Percentiles rank a stretch among this genome's conserved stretches.
Conservation (phyloP, 1,139 yeast species). For the Blastobotrys indianensis region DNA sequence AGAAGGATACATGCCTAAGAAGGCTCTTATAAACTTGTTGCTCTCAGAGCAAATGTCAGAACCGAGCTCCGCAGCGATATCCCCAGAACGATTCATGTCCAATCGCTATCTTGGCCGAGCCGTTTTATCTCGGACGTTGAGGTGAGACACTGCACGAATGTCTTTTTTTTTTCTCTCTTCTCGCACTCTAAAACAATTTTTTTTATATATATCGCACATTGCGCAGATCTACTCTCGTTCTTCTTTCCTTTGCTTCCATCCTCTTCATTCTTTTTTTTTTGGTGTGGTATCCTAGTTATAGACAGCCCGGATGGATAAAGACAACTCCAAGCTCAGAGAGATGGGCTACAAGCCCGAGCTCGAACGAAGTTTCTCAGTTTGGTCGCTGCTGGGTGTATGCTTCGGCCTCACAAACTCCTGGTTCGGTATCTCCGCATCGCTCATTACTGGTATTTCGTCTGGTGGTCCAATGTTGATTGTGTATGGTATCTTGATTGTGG, state of each 20-base stretch:
- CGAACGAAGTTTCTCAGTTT: slow-evolving; percentile 33
- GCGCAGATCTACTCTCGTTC: background rate
- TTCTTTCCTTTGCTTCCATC: background rate
- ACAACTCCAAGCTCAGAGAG: slow-evolving; percentile 25
- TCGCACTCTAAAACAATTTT: background rate
- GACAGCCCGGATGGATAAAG: slow-evolving; percentile 13
- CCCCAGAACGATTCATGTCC: no score
- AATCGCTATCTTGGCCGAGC: no score
- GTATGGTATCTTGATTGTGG: slow-evolving; percentile 71
- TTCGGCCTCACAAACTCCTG: slow-evolving; percentile 36
- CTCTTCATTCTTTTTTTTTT: background rate
- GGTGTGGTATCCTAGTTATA: no score
- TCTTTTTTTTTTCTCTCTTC: background rate
- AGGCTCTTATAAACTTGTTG: no score
- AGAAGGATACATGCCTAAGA: no score
- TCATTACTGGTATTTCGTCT: slow-evolving; percentile 27
- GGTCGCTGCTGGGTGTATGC: slow-evolving; percentile 36
- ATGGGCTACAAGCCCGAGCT: slow-evolving; percentile 38
- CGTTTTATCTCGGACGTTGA: no score
- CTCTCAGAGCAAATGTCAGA: no score
- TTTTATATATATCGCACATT: background rate
- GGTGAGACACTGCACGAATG: background rate
- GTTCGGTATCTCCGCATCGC: slow-evolving; percentile 35
- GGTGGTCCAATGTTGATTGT: slow-evolving; percentile 44
- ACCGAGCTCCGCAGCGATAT: no score